Conservation (phyloP, 208 protist species). For the Trypanosoma mega region DNA sequence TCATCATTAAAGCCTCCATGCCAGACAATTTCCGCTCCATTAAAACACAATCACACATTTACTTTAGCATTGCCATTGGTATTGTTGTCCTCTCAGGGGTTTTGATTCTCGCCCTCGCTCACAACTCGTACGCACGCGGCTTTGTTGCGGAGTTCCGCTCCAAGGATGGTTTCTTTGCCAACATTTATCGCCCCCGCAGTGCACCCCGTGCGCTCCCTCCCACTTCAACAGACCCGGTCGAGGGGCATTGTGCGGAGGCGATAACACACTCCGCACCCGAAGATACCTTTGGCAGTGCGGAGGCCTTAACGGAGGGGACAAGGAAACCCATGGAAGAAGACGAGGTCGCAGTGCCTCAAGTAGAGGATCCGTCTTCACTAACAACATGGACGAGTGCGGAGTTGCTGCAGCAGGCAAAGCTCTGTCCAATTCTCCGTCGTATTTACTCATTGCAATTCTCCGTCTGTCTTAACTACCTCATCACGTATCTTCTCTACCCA, state of each 20-base stretch:
- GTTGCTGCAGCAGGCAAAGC: constrained; percentile 46
- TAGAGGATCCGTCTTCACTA: too few relatives aligned
- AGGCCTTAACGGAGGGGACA: too few relatives aligned
- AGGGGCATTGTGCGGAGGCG: too few relatives aligned
- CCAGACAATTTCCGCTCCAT: constrained; percentile 41
- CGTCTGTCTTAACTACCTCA: constrained; percentile 54
- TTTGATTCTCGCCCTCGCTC: constrained; percentile 42
- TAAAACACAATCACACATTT: constrained; percentile 61
- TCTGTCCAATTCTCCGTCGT: constrained; percentile 64
- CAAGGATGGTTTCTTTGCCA: constrained; percentile 17
- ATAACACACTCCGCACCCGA: too few relatives aligned
- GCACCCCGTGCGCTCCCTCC: too few relatives aligned
- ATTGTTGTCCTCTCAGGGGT: constrained; percentile 59
- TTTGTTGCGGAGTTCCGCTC: constrained; percentile 77
- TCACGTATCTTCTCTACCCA: constrained; percentile 82
- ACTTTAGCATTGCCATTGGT: constrained; percentile 65
- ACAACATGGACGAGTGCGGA: constrained; percentile 79
- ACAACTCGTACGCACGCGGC: constrained; percentile 57
- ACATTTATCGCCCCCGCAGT: constrained; percentile 19
- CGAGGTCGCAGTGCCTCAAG: constrained; percentile 2
- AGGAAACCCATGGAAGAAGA: too few relatives aligned
- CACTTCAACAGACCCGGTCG: too few relatives aligned
- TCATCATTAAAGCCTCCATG: constrained; percentile 73
- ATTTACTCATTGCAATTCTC: constrained; percentile 79
- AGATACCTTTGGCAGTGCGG: too few relatives aligned